Evolutionary conservation across 768 basidiomycete genomes (phyloP), one percentile per base, ranked within the genome.

Genomic region (Boletellus emodensis): DNA sequence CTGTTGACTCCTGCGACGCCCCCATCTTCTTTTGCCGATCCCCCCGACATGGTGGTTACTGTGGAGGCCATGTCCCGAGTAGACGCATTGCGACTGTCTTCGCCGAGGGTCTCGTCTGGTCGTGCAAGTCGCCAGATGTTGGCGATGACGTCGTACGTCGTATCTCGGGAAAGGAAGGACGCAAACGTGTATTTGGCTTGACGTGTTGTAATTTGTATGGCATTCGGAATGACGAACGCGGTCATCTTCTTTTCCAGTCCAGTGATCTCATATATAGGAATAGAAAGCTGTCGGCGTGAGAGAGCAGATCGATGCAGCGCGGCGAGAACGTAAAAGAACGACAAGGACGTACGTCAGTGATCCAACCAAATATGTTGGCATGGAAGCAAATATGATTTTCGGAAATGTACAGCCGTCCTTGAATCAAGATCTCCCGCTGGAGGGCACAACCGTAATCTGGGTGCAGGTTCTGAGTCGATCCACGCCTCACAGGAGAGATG

Each of bases 341-440:
- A 7, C 30, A 8, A 8, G 4, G 30, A 75, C 94, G 68, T 68
- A 95, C 94, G 64, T 95, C 85, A 26, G 95, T 98, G 43, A 96
- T 87, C 96, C 95, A 98, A 38, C 96, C 95, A 69, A 98, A 95
- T 39, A 98, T 97, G 64, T 98, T 98, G 38, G 96, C 95, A 60
- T 99, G 91, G 75, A 98, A 99, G 72, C 93, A 98, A n/a, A 97
- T 81, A 64, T 97, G 94, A 70, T 98, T 97, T 71, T 99, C 95
- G 7, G 96, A 98, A 20, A 98, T 90, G 70, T 97, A 97, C 49
- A 99, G 66, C 11, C 96, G 78, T 5, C 96, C 96, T 76, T 98
- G 96, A 38, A 98, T 87, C 28, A 97, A 76, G 58, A 98, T 98
- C 67, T 98, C 96, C 37, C 94, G 82, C 70, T 97, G 94, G 12